Evolutionary conservation across 768 basidiomycete species (phyloP).

Genomic region (Russula emetica): DNA sequence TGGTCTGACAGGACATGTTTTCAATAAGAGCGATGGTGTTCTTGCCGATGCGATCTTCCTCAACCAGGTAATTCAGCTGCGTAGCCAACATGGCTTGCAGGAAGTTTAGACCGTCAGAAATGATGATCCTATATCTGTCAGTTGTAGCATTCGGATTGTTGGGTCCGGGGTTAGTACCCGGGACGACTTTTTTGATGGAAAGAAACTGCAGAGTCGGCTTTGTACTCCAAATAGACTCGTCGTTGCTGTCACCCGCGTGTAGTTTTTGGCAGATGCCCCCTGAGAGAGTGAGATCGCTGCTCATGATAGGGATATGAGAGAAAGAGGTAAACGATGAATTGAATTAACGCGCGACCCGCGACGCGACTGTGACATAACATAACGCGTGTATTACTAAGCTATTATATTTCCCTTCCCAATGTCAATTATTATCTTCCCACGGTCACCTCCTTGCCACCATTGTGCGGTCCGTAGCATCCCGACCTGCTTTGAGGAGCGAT

Average conservation of each 20-base stretch:
- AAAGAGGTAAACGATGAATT: constrained; percentile 8
- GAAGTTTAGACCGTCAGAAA: constrained; percentile 85
- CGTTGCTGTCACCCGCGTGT: constrained; percentile 21
- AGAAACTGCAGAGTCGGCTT: constrained; percentile 70
- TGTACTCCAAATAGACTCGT: constrained; percentile 30
- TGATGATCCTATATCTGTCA: constrained; percentile 73
- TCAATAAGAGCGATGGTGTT: constrained; percentile 66
- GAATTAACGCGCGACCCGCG: constrained; percentile 18
- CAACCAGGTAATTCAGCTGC: constrained; percentile 73
- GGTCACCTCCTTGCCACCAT: constrained; percentile 42
- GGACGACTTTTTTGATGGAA: constrained; percentile 71
- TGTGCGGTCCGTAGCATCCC: constrained; percentile 78
- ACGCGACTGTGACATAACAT: constrained; percentile 15
- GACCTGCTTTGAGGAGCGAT: constrained; percentile 77
- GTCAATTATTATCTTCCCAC: background rate
- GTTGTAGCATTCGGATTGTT: background rate
- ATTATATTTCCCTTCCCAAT: background rate
- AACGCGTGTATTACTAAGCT: constrained; percentile 12
- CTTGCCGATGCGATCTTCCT: constrained; percentile 57
- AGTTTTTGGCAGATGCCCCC: constrained; percentile 26
- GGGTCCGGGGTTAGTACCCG: constrained; percentile 33
- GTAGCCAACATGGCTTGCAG: constrained; percentile 95
- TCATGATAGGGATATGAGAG: background rate
- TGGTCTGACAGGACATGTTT: constrained; percentile 74
- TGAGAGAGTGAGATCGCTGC: constrained; percentile 9